Base-by-base conservation (phyloP, 257 asterid genomes). In the Gentiana straminea region DNA sequence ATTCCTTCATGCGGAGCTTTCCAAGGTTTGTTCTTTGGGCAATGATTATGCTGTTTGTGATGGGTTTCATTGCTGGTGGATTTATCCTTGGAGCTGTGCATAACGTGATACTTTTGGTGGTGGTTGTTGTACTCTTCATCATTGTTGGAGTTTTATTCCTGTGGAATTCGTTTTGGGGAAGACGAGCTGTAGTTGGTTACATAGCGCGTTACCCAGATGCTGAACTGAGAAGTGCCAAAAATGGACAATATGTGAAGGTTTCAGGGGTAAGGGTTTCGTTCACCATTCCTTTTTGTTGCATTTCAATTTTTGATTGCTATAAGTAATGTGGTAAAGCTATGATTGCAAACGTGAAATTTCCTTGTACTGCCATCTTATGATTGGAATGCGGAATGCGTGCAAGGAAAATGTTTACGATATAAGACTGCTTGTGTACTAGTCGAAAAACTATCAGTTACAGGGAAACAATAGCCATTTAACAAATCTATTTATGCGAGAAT, bases 21-120 rank as follows among this genome's bases (percentile, higher is more conserved):
- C 94, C 94, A 1, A 80, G 64, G 66, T 77, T 84, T 15, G 72
- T 83, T 52, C 57, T 85, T 13, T 89, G 91, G 94, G 89, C 92
- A 7, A 75, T 83, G 72, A 62, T 89, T 72, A 65, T 89, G 78
- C 78, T 89, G 51, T 83, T 89, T 45, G 74, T 79, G 60, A 81
- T 89, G 95, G 97, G 97, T 33, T 80, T 89, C 72, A 85, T 89
- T 59, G 89, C 97, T 44, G 97, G 97, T 54, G 84, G 85, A 33
- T 85, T 85, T 74, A 89, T 89, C 61, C 77, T 79, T 59, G 97
- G 80, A 54, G 94, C 95, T 0, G 91, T 89, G 64, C 91, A 75
- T 62, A 89, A 76, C 75, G 81, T 82, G 56, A 70, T 83, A 60
- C 78, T 89, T 60, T 79, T 89, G 50, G 72, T 81, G 4, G 89